Conservation (phyloP, 257 asterid species). For the Ligustrum vulgare region DNA sequence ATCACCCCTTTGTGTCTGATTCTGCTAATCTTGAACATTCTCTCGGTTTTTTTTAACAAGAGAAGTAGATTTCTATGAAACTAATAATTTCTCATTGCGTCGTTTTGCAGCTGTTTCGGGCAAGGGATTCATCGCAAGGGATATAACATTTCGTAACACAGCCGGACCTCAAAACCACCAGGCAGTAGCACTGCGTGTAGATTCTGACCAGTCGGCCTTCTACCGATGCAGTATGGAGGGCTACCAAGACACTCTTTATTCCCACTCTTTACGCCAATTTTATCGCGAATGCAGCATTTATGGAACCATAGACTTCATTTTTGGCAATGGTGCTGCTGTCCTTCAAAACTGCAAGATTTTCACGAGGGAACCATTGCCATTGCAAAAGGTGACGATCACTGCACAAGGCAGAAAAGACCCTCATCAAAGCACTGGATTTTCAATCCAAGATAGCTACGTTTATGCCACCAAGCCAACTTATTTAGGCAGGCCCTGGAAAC, state of each 20-base stretch:
- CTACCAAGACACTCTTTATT: conserved; percentile 90
- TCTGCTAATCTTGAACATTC: too few species aligned
- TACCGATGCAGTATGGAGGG: conserved; percentile 98
- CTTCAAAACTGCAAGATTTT: conserved; percentile 81
- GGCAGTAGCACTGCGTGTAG: conserved; percentile 94
- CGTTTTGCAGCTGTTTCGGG: conserved; percentile 74
- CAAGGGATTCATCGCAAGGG: conserved; percentile 85
- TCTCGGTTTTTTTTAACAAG: too few species aligned
- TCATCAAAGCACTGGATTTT: conserved; percentile 81
- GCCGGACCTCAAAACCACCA: conserved; percentile 84
- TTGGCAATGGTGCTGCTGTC: conserved; percentile 95
- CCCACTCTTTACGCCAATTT: conserved; percentile 96
- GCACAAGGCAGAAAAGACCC: conserved; percentile 96
- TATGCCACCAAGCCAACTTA: conserved; percentile 78
- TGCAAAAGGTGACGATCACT: conserved; percentile 85
- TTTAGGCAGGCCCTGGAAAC: conserved; percentile 89
- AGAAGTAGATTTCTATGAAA: too few species aligned
- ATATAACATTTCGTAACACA: conserved; percentile 92
- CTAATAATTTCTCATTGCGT: too few species aligned
- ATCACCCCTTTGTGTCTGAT: not conserved
- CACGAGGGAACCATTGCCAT: conserved; percentile 69
- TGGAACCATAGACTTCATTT: conserved; percentile 96
- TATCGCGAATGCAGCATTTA: conserved; percentile 86
- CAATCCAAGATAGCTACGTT: conserved; percentile 68
- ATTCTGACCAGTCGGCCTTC: conserved; percentile 93